Evolutionary conservation across 2,329 filamentous ascomycete genomes (phyloP).

Genomic region (Fusarium tupiense): DNA sequence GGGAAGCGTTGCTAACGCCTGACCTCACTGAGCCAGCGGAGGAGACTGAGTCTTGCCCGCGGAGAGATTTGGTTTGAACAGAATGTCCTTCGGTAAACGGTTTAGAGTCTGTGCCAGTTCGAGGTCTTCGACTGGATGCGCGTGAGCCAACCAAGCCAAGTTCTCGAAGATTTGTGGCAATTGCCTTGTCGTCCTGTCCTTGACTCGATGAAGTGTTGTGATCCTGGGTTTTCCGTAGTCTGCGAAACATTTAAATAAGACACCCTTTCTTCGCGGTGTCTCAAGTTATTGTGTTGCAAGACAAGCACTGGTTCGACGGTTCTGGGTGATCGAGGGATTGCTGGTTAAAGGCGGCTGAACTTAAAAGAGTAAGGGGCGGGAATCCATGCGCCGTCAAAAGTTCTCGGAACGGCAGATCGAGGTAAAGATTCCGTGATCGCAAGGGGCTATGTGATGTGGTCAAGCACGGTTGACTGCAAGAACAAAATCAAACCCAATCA

Average conservation of each 20-base stretch:
- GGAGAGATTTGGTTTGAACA: constrained; percentile 42
- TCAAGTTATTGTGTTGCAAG: constrained; percentile 2
- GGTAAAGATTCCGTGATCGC: constrained; percentile 10
- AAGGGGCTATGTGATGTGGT: constrained; percentile 17
- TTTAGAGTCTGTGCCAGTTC: constrained; percentile 41
- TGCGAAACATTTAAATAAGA: constrained; percentile 52
- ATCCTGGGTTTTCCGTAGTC: constrained; percentile 47
- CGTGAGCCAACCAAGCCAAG: constrained; percentile 45
- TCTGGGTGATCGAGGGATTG: constrained; percentile 3
- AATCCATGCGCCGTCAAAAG: constrained; percentile 29
- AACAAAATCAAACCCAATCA: constrained; percentile 18
- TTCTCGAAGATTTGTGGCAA: constrained; percentile 43
- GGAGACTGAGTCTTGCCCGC: constrained; percentile 45
- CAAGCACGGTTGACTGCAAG: constrained; percentile 7
- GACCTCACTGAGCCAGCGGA: constrained; percentile 49
- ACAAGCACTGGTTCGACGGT: neutral
- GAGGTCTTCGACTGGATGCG: constrained; percentile 36
- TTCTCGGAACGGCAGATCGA: constrained; percentile 6
- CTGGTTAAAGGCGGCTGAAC: constrained; percentile 11
- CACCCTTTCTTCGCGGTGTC: constrained; percentile 29
- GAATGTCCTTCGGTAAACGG: constrained; percentile 45
- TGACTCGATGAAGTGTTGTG: constrained; percentile 36
- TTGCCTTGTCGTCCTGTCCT: constrained; percentile 29
- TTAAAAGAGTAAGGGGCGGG: constrained; percentile 30
- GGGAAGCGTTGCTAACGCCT: constrained; percentile 44